These are phyloP conservation scores for Colletotrichum liaoningense DNA, from an alignment of 2,329 filamentous ascomycete genomes.

Conservation along the genomic window DNA sequence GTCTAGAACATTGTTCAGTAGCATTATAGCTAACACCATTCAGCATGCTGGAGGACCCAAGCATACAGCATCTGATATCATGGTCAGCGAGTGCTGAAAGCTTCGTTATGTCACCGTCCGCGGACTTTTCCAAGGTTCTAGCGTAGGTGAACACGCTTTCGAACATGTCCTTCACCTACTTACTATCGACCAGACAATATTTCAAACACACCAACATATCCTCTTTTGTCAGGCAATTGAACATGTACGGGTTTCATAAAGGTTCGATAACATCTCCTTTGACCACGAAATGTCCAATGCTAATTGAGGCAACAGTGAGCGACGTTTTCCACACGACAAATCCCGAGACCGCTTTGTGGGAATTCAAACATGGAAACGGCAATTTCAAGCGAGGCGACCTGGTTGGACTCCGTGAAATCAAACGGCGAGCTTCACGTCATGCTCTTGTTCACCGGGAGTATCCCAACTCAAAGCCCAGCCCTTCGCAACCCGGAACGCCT, in stretches of 20 bases:
- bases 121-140: conserved; percentile 97
- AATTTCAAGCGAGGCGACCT: conserved; percentile 97
- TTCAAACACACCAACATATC: conserved; percentile 99
- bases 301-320: conserved; percentile 73
- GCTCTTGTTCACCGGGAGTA: conserved; percentile 94
- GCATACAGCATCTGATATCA: conserved; percentile 94
- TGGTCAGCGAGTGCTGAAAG: conserved; percentile 96
- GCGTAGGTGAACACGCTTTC: conserved; percentile 73
- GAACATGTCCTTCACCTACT: neutral
- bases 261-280: conserved; percentile 61
- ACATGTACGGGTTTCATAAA: conserved; percentile 99
- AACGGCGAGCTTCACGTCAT: conserved; percentile 91
- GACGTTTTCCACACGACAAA: conserved; percentile 97
- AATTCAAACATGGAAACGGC: conserved; percentile 97
- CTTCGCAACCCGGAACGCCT: conserved; percentile 85
- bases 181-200: conserved; percentile 76
- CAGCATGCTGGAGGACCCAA: conserved; percentile 96
- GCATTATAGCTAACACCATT: conserved; percentile 20
- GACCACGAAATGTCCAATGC: neutral
- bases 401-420: conserved; percentile 92
- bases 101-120: conserved; percentile 98
- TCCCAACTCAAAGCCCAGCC: conserved; percentile 78
- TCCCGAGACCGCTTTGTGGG: conserved; percentile 94
- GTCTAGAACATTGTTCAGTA: neutral
- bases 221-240: conserved; percentile 96